phyloP scores from a whole-genome alignment of 2,329 filamentous ascomycete species.

The Cladosporium halotolerans region DNA sequence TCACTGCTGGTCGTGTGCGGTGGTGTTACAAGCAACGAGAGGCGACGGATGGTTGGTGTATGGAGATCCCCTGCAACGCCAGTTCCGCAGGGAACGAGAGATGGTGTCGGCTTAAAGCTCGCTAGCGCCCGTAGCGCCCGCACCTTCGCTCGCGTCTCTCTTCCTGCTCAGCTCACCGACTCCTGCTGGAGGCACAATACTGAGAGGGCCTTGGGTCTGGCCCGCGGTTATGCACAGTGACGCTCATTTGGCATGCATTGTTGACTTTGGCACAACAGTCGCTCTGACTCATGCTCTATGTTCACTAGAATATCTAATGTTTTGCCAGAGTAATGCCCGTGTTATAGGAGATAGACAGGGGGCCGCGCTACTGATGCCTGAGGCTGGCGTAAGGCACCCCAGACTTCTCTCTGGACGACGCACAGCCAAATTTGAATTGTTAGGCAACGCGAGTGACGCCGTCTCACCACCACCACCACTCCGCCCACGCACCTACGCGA shows the following conservation, averaged over 20 bases:
- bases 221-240: conserved; percentile 2
- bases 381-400: not conserved
- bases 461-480: conserved; percentile 2
- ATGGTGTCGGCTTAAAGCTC: no score
- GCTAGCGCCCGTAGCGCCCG: no score
- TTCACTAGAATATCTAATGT: no score
- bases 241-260: not conserved
- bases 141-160: not conserved
- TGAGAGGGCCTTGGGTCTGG: not conserved
- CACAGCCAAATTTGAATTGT: not conserved
- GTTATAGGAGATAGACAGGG: no score
- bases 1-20: not conserved
- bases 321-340: no score
- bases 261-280: not conserved
- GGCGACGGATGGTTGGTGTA: not conserved
- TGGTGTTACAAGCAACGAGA: not conserved
- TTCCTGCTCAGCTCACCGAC: not conserved
- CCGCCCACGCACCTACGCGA: conserved; percentile 1
- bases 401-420: no score
- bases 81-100: no score
- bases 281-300: conserved; percentile 6
- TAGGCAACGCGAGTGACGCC: not conserved
- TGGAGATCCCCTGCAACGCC: no score
- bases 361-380: not conserved
- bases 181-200: not conserved